Evolutionary conservation across 345 rosid species (phyloP).

Genomic region (Balakata baccata): DNA sequence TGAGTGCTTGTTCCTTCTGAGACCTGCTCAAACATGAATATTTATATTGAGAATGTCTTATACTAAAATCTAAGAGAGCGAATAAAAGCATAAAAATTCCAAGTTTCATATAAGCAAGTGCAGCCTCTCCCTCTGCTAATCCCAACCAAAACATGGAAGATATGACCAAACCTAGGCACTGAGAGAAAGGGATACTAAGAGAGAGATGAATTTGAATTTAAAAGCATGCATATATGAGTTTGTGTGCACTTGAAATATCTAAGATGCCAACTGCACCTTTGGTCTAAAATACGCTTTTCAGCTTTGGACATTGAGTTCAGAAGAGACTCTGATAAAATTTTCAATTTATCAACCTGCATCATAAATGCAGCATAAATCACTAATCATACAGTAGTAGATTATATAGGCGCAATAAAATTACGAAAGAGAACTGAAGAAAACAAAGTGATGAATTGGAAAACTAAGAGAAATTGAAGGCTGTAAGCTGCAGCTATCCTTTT

Average conservation of each 20-base stretch:
- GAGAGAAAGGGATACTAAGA: too few species aligned
- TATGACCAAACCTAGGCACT: too few species aligned
- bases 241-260: not conserved
- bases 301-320: conserved; percentile 67
- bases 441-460: not conserved
- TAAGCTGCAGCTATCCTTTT: too few species aligned
- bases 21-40: conserved; percentile 39
- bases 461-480: too few species aligned
- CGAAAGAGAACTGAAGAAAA: not conserved
- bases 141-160: too few species aligned
- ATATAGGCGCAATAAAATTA: not conserved
- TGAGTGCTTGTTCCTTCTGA: conserved; percentile 84
- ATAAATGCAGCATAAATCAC: conserved; percentile 11
- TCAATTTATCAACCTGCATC: conserved; percentile 76
- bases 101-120: not conserved
- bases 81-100: not conserved
- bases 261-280: conserved; percentile 49
- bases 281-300: conserved; percentile 69
- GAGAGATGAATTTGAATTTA: not conserved
- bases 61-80: conserved; percentile 8
- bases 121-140: too few species aligned
- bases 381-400: not conserved
- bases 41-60: not conserved
- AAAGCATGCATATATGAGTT: too few species aligned
- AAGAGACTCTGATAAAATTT: conserved; percentile 77